Base-by-base conservation (phyloP, 176 grass and related monocot species). In the Bromus sterilis region DNA sequence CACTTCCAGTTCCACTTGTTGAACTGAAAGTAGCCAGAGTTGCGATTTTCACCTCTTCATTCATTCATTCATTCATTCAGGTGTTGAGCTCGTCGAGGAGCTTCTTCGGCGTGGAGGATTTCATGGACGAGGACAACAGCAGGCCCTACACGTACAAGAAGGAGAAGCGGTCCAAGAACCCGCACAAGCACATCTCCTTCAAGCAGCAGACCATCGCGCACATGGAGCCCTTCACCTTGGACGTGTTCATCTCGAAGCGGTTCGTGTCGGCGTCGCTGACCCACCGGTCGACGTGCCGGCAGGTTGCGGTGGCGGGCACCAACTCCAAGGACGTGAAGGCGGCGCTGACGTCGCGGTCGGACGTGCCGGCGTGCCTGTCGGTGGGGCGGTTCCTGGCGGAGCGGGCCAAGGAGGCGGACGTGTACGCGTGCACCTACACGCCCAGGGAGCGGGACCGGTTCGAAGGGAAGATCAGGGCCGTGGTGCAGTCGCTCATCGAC, bases 121-220 rank as follows among this genome's bases (percentile, higher is more conserved):
- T 94, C 11, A 42, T 98, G 70, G 92, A 94, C 6, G 92, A 98
- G 55, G 90, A 98, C 80, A 98, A 91, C 83, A 98, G 92, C 46
- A 66, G 84, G 26, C 95, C 95, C 39, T 97, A 94, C 81, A 98
- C 95, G 32, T 97, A 97, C 88, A 92, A 93, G 84, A 97, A 97
- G 41, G 92, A 97, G 67, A 97, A 94, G 74, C 92, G 84, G 80
- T 91, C 92, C 2, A 98, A 98, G 64, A 98, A 91, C 59, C 92
- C 88, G 2, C 90, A 94, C 46, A 98, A 94, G 60, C 95, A 98
- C 83, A 80, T 98, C 18, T 98, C 95, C 10, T 98, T 98, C 72
- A 98, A 98, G 88, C 92, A 91, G 82, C 95, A 86, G 8, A 93
- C 95, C 1, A 89, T 94, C 0, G 95, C 92, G 16, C 68, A 91